Conservation (phyloP, 495 filamentous ascomycete species). For the Cetradonia linearis region DNA sequence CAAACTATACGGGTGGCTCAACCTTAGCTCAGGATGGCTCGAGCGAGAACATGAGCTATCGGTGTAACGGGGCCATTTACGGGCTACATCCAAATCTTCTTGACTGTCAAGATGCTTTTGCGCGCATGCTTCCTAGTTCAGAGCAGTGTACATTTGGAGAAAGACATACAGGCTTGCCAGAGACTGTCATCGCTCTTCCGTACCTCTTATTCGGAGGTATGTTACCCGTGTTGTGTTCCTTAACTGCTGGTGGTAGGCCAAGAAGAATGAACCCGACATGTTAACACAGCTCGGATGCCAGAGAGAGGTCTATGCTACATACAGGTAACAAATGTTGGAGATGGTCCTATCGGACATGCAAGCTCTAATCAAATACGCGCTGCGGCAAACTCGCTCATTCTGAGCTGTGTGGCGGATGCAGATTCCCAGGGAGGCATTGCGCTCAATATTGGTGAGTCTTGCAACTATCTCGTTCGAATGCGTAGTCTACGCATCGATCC, state of each 20-base stretch:
- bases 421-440: slow-evolving; percentile 9
- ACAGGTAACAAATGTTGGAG: slow-evolving; percentile 2
- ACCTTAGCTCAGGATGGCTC: not conserved
- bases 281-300: not conserved
- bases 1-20: not conserved
- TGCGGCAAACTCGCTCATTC: not conserved
- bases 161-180: slow-evolving; percentile 7
- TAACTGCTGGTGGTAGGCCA: too few relatives aligned
- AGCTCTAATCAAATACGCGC: slow-evolving; percentile 6
- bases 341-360: slow-evolving; percentile 5
- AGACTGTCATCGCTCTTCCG: not conserved
- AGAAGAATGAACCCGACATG: too few relatives aligned
- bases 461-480: too few relatives aligned
- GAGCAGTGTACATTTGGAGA: not conserved
- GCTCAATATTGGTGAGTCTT: slow-evolving; percentile 7
- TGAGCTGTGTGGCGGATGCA: not conserved
- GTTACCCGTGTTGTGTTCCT: not conserved
- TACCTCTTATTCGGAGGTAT: not conserved
- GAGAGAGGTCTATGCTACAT: slow-evolving; percentile 11
- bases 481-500: not conserved
- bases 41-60: not conserved
- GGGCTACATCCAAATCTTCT: not conserved
- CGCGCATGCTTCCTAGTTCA: not conserved
- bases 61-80: not conserved
- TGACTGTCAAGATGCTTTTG: not conserved